Evolutionary conservation across 169 alveolate genomes (phyloP), one percentile per base, ranked within the genome.

Genomic region (Plasmodium sp.): DNA sequence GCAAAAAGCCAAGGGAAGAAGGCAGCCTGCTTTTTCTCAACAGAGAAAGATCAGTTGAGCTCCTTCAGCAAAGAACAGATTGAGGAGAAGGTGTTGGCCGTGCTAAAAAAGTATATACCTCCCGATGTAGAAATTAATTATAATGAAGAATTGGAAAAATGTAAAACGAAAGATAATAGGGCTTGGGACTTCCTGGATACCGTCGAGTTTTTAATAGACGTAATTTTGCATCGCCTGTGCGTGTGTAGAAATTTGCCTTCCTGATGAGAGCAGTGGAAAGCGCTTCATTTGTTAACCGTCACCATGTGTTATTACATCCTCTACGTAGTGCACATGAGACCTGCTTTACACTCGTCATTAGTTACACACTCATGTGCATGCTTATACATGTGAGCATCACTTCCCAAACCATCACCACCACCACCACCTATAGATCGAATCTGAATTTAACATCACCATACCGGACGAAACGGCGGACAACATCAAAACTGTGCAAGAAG

Each of bases 401-500:
- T 86, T 86, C 48, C 72, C 72, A 39, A 62, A 22, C 67, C 34
- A 75, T 18, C 45, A 67, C 54, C 83, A 22, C 67, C 34, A 75
- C 34, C 45, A 67, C 54, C 83, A 10, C 82, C 48, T 39, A 34
- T 43, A 90, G 94, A 45, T 90, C 54, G 94, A 90, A 90, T 90
- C 94, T 48, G 94, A 90, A 62, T 90, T 90, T 81, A 90, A 90
- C 74, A 90, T 90, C 41, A 90, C 94, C 67, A 90, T 90, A 58
- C 94, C 94, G 16, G 94, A 90, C 58, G 94, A 90, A 62, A 90
- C 94, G 6, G 94, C 94, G 16, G 94, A 90, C 62, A 81, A 81
- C 51, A 90, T 90, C n/a, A 90, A 90, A 80, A 90, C 94, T 27
- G 79, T 90, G 31, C 90, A 90, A 80, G 94, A 90, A 80, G 82